These are phyloP conservation scores for Pichia cactophila DNA, from an alignment of 1,139 yeast species.

Conservation along the genomic window DNA sequence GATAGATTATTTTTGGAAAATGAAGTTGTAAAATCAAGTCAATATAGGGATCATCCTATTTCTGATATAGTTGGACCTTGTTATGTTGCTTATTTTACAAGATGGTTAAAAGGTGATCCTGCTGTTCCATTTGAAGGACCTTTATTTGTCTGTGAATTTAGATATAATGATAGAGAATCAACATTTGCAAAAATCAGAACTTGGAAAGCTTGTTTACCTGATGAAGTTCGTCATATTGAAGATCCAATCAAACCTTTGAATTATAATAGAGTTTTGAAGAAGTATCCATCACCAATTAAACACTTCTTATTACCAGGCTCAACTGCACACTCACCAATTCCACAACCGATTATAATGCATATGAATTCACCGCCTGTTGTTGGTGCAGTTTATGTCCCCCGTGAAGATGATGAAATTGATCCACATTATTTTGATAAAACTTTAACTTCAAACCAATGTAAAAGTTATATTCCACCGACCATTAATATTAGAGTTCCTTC, in stretches of 20 bases:
- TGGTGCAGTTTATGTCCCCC: conserved; percentile 82
- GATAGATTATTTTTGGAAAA: conserved; percentile 86
- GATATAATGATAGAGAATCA: conserved; percentile 86
- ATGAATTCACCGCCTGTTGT: conserved; percentile 86
- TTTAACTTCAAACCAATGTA: conserved; percentile 21
- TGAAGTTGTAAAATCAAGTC: conserved; percentile 95
- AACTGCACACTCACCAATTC: conserved; percentile 62
- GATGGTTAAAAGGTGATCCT: conserved; percentile 92
- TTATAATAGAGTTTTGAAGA: conserved; percentile 57
- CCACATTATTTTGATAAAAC: conserved; percentile 56
- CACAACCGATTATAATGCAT: conserved; percentile 74
- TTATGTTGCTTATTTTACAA: conserved; percentile 87
- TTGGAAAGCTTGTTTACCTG: conserved; percentile 98
- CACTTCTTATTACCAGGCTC: conserved; percentile 70
- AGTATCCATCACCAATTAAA: conserved; percentile 77
- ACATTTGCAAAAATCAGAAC: conserved; percentile 92
- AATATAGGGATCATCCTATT: conserved; percentile 86
- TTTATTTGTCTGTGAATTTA: conserved; percentile 87
- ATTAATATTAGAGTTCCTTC: conserved; percentile 27
- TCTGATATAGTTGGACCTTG: conserved; percentile 89
- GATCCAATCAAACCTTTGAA: conserved; percentile 71
- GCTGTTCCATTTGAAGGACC: conserved; percentile 74
- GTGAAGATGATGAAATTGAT: conserved; percentile 69
- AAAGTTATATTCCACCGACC: conserved; percentile 26
- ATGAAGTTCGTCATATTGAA: conserved; percentile 79